A percentile compares a stretch with the other conserved stretches of the same genome.
Conservation (phyloP, 2,329 filamentous ascomycete genomes). For the Botrytis aclada region DNA sequence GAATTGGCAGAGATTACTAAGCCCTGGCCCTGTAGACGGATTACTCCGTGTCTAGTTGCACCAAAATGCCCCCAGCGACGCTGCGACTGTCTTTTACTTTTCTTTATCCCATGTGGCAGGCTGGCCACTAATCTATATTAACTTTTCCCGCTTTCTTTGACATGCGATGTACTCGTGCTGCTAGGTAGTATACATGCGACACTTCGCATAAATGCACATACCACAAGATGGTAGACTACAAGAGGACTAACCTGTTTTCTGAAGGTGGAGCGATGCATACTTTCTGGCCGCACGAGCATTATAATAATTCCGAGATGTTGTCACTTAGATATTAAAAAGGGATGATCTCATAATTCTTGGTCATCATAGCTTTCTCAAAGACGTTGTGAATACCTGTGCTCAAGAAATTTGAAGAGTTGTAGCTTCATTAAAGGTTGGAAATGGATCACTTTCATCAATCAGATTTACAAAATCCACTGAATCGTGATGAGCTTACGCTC, state of each 20-base stretch:
- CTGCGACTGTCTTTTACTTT: background rate
- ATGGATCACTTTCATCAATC: background rate
- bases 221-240: background rate
- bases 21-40: background rate
- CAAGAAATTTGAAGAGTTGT: background rate
- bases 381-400: background rate
- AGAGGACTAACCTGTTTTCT: background rate
- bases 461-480: background rate
- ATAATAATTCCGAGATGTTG: background rate
- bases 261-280: background rate
- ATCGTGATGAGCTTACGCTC: background rate
- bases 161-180: background rate
- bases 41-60: background rate
- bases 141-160: background rate
- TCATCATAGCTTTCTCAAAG: background rate
- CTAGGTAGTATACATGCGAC: background rate
- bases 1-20: background rate
- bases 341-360: background rate
- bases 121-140: background rate
- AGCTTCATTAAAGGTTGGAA: background rate
- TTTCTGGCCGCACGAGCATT: background rate
- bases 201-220: background rate
- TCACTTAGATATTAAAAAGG: background rate
- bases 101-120: conserved; percentile 1
- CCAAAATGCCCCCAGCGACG: background rate